Evolutionary conservation across 305 asterid species (phyloP), one percentile per base, ranked within the genome.

Genomic region (Solanum chacoense): DNA sequence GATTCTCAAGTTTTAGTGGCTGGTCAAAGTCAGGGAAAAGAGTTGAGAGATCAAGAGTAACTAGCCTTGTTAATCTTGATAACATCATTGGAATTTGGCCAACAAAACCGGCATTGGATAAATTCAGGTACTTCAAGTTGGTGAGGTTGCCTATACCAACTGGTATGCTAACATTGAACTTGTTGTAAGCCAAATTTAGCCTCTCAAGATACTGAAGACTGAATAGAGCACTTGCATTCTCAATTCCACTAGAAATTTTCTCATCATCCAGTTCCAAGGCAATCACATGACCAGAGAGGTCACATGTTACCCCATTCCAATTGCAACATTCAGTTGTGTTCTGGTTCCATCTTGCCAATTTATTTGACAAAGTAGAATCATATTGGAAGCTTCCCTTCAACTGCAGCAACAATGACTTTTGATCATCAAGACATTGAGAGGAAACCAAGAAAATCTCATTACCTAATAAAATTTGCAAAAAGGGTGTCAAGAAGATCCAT

Each of bases 261-360:
- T 92, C 92, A 59, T 87, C 0, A 73, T 73, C 83, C 16, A 75
- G 45, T 20, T 75, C 45, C 45, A 96, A 89, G 24, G 90, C 7
- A 77, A 84, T 92, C 65, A 96, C 96, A 31, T 74, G 93, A 7
- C 99, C 98, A 0, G 90, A 85, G 12, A 14, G 45, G 86, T 94
- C 95, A 85, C 99, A 96, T 24, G 2, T 87, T 22, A 95, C 91
- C 88, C 96, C 99, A 31, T 72, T 8, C 98, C 99, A 96, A 1
- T 2, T 83, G 84, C 94, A 91, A 69, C 94, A 92, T 2, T 91
- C 90, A 7, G 1, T 28, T 81, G 28, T 40, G 67, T 63, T 69
- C 26, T 65, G 7, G 55, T 91, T 83, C 94, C 93, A 91, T 1
- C n/a, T 4, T 79, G 75, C 90, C 59, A 93, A 90, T 89, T 92